Evolutionary conservation across 306 rosid species (phyloP).

Genomic region (Inga laurina): DNA sequence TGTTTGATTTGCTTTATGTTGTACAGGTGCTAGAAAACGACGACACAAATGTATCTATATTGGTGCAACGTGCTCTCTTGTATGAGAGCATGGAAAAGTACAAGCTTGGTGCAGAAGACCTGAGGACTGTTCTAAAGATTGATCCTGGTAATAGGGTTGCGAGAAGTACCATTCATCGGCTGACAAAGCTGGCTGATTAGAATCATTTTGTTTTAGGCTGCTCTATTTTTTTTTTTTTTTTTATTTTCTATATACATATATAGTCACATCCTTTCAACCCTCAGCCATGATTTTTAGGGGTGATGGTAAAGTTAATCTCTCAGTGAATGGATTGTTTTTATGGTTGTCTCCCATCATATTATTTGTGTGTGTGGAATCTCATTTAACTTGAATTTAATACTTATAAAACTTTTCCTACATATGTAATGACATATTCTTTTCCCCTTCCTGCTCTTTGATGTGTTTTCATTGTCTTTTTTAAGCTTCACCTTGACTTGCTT

Average conservation of each 20-base stretch:
- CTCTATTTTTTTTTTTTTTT: not conserved
- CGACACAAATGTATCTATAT: slow-evolving; percentile 68
- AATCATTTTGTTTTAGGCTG: slow-evolving; percentile 1
- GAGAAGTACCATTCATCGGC: slow-evolving; percentile 90
- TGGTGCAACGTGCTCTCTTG: slow-evolving; percentile 93
- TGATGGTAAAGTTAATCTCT: slow-evolving; percentile 22
- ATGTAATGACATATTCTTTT: slow-evolving; percentile 33
- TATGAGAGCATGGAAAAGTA: slow-evolving; percentile 99
- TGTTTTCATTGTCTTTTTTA: slow-evolving; percentile 21
- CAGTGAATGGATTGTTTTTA: slow-evolving; percentile 9
- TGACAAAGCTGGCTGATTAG: slow-evolving; percentile 84
- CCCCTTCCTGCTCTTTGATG: not conserved
- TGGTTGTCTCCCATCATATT: slow-evolving; percentile 27
- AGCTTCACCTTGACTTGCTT: too few relatives aligned
- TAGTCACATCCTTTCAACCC: slow-evolving; percentile 34
- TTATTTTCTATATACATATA: slow-evolving; percentile 10
- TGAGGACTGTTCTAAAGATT: slow-evolving; percentile 83
- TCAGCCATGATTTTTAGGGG: slow-evolving; percentile 32
- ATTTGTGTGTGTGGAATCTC: slow-evolving; percentile 42
- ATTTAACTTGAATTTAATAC: slow-evolving; percentile 40
- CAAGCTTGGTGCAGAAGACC: slow-evolving; percentile 94
- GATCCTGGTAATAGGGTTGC: slow-evolving; percentile 92
- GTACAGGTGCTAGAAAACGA: slow-evolving; percentile 73
- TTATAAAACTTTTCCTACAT: not conserved
- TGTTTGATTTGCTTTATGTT: slow-evolving; percentile 31